A percentile compares a stretch with the other conserved stretches of the same genome.
These are phyloP conservation scores for Marsdenia floribunda DNA, from an alignment of 257 asterid genomes.

Conservation along the genomic window DNA sequence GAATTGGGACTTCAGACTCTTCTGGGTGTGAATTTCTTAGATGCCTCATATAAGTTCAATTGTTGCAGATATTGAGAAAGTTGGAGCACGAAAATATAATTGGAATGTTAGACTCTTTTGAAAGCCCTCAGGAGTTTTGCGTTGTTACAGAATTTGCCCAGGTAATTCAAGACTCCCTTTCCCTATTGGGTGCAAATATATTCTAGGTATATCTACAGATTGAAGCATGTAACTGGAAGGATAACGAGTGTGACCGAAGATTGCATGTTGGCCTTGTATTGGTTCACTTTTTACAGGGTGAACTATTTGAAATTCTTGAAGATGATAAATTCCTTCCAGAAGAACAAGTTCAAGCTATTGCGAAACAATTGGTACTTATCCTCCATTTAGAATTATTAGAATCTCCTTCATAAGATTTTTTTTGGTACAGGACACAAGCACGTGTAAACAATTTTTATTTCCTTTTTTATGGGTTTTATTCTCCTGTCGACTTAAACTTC, in stretches of 20 bases:
- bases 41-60: neutral
- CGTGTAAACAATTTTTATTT: neutral
- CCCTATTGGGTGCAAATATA: neutral
- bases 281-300: conserved; percentile 58
- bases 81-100: conserved; percentile 89
- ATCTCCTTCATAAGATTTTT: neutral
- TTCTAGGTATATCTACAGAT: neutral
- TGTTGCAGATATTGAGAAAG: conserved; percentile 81
- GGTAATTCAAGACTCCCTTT: conserved; percentile 32
- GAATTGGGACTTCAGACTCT: neutral
- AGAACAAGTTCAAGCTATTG: conserved; percentile 98
- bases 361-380: conserved; percentile 79
- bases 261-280: conserved; percentile 15
- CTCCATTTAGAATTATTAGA: conserved; percentile 1
- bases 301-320: conserved; percentile 94
- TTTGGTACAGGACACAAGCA: neutral
- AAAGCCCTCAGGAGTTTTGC: conserved; percentile 94
- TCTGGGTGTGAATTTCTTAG: neutral
- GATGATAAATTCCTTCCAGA: conserved; percentile 99
- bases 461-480: neutral
- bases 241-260: neutral
- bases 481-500: conserved; percentile 12
- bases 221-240: neutral
- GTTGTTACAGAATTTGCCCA: conserved; percentile 97
- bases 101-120: conserved; percentile 95